A percentile compares a stretch with the other conserved stretches of the same genome.
phyloP scores from a whole-genome alignment of 2,329 filamentous ascomycete species.

The Phialophora tarda region DNA sequence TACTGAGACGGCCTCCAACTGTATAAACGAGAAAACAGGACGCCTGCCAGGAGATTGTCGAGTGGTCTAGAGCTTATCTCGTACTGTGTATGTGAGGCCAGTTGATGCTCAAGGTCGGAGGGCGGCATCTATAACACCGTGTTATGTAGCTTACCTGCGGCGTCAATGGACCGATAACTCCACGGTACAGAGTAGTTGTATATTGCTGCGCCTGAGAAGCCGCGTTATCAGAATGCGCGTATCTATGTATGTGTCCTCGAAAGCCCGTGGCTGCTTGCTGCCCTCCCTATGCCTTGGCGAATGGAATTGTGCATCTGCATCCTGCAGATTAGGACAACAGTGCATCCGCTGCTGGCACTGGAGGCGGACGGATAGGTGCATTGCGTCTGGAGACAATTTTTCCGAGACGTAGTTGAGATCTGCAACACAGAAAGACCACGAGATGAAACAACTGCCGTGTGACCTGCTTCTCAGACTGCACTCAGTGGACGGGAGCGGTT shows the following conservation, averaged over 20 bases:
- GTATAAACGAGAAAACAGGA: background rate
- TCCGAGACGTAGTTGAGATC: constrained; percentile 28
- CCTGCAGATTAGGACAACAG: constrained; percentile 1
- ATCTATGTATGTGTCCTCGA: background rate
- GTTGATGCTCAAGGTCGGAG: background rate
- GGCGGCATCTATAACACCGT: background rate
- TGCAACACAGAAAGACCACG: constrained; percentile 22
- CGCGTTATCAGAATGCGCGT: background rate
- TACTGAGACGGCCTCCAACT: too few relatives aligned
- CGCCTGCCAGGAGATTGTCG: background rate
- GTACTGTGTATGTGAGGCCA: background rate
- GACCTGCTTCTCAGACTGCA: constrained; percentile 14
- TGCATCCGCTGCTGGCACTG: constrained; percentile 4
- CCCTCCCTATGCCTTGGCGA: background rate
- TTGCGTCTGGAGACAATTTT: constrained; percentile 16
- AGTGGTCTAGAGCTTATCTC: background rate
- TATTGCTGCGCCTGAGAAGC: constrained; percentile 1
- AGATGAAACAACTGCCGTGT: constrained; percentile 31
- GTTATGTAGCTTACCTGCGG: background rate
- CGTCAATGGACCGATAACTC: background rate
- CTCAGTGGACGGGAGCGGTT: background rate
- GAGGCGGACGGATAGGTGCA: constrained; percentile 21
- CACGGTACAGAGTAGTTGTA: background rate
- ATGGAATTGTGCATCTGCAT: constrained; percentile 2
- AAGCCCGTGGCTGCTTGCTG: background rate